Conservation (phyloP, 495 filamentous ascomycete species). For the Penicillium atrosanguineum region DNA sequence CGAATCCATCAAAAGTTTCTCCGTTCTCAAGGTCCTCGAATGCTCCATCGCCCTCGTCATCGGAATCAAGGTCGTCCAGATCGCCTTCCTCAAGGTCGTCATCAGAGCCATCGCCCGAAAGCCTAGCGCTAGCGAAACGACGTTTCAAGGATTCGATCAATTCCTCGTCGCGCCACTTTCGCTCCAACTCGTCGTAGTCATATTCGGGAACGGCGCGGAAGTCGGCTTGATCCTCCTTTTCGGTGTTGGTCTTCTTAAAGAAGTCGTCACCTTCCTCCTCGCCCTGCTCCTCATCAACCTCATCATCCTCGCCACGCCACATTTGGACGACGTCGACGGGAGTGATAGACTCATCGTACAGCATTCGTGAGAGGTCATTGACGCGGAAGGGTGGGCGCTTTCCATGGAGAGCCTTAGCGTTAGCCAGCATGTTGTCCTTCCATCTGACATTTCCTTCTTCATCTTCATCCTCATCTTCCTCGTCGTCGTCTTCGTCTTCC, state of each 20-base stretch:
- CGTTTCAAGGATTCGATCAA: conserved; percentile 70
- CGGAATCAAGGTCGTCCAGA: conserved; percentile 41
- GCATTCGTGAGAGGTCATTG: conserved; percentile 73
- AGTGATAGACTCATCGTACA: conserved; percentile 81
- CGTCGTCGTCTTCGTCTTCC: too few species aligned
- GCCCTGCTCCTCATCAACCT: conserved; percentile 37
- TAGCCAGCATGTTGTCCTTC: conserved; percentile 83
- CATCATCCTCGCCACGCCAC: conserved; percentile 68
- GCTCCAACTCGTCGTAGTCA: conserved; percentile 76
- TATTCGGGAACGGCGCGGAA: conserved; percentile 75
- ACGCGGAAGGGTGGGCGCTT: conserved; percentile 68
- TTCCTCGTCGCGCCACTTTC: conserved; percentile 79
- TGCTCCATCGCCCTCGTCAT: conserved; percentile 80
- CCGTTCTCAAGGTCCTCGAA: conserved; percentile 88
- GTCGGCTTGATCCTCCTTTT: conserved; percentile 63
- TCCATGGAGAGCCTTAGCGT: conserved; percentile 67
- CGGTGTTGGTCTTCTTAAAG: conserved; percentile 70
- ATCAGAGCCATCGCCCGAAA: conserved; percentile 45
- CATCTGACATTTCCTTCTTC: conserved; percentile 68
- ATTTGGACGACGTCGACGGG: conserved; percentile 69
- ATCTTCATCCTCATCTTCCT: too few species aligned
- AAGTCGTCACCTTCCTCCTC: conserved; percentile 76
- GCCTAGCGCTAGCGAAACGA: conserved; percentile 69
- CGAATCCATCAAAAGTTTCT: conserved; percentile 50
- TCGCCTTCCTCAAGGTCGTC: conserved; percentile 52